Percentiles rank a stretch among this genome's conserved stretches.
Evolutionary conservation across 768 basidiomycete genomes (phyloP).

Genomic region (Amanita thiersii): DNA sequence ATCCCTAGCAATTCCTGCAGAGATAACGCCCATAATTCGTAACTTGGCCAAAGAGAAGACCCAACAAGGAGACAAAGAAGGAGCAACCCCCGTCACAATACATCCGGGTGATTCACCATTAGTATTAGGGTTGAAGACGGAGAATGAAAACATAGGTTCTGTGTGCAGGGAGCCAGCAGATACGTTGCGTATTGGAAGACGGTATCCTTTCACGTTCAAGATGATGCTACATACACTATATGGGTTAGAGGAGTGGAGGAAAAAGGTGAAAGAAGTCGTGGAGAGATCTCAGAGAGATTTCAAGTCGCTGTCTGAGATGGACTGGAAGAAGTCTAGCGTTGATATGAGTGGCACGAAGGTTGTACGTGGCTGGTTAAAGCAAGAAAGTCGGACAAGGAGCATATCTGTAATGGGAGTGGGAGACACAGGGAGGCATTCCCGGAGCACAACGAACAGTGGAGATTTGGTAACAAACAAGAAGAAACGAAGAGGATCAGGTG

Average conservation of each 20-base stretch:
- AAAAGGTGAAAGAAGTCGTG: slow-evolving; percentile 44
- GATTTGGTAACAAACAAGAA: too few species aligned
- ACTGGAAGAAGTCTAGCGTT: not conserved
- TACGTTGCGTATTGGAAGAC: slow-evolving; percentile 36
- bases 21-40: slow-evolving; percentile 27
- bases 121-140: not conserved
- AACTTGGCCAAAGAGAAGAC: slow-evolving; percentile 17
- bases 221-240: slow-evolving; percentile 64
- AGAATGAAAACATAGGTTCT: not conserved
- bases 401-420: not conserved
- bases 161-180: slow-evolving; percentile 9
- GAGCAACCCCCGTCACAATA: not conserved
- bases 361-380: not conserved
- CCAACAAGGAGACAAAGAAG: not conserved
- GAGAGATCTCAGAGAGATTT: slow-evolving; percentile 47
- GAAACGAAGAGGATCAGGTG: too few species aligned
- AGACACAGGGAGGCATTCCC: too few species aligned
- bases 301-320: slow-evolving; percentile 40
- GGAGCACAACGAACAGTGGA: too few species aligned
- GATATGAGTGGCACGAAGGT: not conserved
- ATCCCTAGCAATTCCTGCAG: slow-evolving; percentile 22
- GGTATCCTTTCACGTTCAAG: slow-evolving; percentile 56
- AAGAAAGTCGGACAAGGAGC: not conserved
- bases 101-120: not conserved
- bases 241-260: slow-evolving; percentile 49